Evolutionary conservation across 306 rosid genomes (phyloP), one percentile per base, ranked within the genome.

Genomic region (Trifolium repens): DNA sequence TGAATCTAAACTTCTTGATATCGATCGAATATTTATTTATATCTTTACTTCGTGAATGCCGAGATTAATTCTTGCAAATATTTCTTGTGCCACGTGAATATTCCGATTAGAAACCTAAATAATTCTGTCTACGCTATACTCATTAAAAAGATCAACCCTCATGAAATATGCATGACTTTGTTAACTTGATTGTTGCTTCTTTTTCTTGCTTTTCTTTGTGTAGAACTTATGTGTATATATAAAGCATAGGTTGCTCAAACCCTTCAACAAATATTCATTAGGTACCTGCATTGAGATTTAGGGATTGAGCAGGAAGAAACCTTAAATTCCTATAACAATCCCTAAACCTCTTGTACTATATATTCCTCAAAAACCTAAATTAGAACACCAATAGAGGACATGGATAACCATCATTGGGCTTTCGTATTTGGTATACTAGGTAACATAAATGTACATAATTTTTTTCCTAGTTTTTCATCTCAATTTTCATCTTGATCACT

Each of bases 271-370:
- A 1, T 19, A 32, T 14, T 61, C 67, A 61, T 34, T 61, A 60
- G 8, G 3, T 60, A 15, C 24, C 24, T 61, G 11, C 37, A 24
- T 61, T 61, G 24, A 9, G 43, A 9, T 61, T 34, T 61, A 61
- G 67, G 67, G 67, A 17, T 32, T 61, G 44, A 61, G 4, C 8
- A 61, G 67, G 44, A 61, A 61, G 67, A 61, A 61, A 15, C 67
- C 67, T 32, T 32, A 34, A 8, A 61, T 61, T 61, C 67, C 42
- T 61, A 32, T 7, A 32, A 19, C 24, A 34, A 32, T 4, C 42
- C 44, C 43, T 61, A 59, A 59, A 61, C 9, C 37, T 61, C 43
- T 32, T 15, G 42, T 32, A 6, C 35, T 58, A 26, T 58, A 26
- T 58, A 10, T 24, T 32, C 4, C 19, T 8, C 44, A 34, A 61